These are phyloP conservation scores for Malassezia dermatis DNA, from an alignment of 1,284 basidiomycete species.

Conservation along the genomic window DNA sequence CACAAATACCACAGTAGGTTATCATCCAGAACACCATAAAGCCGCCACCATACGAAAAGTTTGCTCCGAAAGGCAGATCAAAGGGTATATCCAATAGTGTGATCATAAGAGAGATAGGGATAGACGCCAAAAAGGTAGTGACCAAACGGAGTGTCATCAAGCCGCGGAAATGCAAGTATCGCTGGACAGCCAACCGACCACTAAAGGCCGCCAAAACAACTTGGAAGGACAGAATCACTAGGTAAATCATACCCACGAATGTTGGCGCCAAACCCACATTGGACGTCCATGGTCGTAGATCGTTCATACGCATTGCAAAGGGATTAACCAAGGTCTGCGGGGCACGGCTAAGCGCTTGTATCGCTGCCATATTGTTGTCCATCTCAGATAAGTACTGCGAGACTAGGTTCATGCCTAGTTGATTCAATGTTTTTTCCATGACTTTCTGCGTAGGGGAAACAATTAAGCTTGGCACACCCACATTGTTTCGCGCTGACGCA, in stretches of 20 bases:
- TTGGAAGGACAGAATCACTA: slow-evolving; percentile 54
- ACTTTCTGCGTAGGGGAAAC: slow-evolving; percentile 20
- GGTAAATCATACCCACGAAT: slow-evolving; percentile 66
- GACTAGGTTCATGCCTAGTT: slow-evolving; percentile 19
- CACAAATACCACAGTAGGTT: slow-evolving; percentile 33
- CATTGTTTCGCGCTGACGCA: slow-evolving; percentile 29
- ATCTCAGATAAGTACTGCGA: slow-evolving; percentile 22
- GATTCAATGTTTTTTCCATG: slow-evolving; percentile 14
- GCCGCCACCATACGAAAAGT: slow-evolving; percentile 33
- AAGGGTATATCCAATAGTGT: slow-evolving; percentile 39
- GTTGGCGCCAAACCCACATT: slow-evolving; percentile 63
- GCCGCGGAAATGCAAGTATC: slow-evolving; percentile 27
- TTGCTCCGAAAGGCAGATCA: slow-evolving; percentile 28
- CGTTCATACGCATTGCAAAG: slow-evolving; percentile 54
- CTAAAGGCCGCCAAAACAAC: slow-evolving; percentile 29
- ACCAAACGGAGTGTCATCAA: slow-evolving; percentile 29
- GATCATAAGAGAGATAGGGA: slow-evolving; percentile 36
- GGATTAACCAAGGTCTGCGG: slow-evolving; percentile 57
- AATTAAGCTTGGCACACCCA: slow-evolving; percentile 22
- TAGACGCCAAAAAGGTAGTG: slow-evolving; percentile 24
- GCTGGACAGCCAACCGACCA: slow-evolving; percentile 24
- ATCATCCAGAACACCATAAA: slow-evolving; percentile 37
- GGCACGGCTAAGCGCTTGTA: slow-evolving; percentile 51
- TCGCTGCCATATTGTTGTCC: slow-evolving; percentile 20
- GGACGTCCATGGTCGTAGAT: slow-evolving; percentile 60